Conservation (phyloP, 352 stramenopile genomes). For the Phytophthora pistaciae region DNA sequence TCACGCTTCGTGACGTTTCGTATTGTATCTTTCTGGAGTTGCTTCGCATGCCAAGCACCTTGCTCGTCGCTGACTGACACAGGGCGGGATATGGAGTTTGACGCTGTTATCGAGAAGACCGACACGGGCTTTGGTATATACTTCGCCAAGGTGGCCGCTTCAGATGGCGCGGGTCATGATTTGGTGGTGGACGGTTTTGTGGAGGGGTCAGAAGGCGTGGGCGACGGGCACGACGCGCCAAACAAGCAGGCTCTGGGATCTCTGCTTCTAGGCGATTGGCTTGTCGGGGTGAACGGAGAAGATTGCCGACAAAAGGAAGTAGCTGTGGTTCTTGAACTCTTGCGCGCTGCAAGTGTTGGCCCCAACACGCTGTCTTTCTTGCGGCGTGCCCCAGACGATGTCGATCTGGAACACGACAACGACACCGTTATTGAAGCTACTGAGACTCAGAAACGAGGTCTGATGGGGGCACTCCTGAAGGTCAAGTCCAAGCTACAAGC, state of each 20-base stretch:
- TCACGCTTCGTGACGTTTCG: no score
- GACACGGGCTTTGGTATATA: no score
- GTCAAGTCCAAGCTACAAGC: constrained; percentile 68
- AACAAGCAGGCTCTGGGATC: background rate
- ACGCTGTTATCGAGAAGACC: no score
- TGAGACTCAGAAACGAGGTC: constrained; percentile 39
- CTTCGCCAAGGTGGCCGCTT: no score
- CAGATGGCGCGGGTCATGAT: no score
- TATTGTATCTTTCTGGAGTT: no score
- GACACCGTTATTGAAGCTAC: background rate
- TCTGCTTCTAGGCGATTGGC: background rate
- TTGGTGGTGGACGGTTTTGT: no score
- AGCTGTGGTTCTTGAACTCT: background rate
- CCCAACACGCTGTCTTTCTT: background rate
- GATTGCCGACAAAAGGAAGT: background rate
- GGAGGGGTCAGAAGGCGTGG: no score
- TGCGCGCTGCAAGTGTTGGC: background rate
- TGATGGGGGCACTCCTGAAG: constrained; percentile 63
- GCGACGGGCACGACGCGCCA: no score
- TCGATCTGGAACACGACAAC: background rate
- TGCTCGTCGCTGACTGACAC: no score
- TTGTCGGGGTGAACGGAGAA: constrained; percentile 1
- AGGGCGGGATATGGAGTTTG: no score
- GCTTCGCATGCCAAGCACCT: no score
- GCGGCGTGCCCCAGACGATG: background rate